phyloP scores from a whole-genome alignment of 129 eudicot genomes.

The Smallanthus sonchifolius region DNA sequence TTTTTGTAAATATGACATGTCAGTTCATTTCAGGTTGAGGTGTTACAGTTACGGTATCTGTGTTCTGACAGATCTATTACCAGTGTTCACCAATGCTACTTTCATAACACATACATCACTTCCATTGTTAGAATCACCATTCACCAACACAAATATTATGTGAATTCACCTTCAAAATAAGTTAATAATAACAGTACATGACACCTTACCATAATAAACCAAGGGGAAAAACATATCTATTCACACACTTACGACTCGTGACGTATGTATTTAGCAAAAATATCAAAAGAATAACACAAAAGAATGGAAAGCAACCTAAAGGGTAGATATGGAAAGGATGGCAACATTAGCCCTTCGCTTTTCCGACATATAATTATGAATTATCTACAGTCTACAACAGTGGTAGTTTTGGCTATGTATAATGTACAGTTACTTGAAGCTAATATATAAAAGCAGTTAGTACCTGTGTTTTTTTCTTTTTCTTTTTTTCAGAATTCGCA shows the following conservation, averaged over 20 bases:
- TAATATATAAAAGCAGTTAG: slow-evolving; percentile 14
- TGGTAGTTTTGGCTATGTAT: slow-evolving; percentile 35
- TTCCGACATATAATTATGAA: slow-evolving; percentile 36
- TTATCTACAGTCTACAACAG: slow-evolving; percentile 38
- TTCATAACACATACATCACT: background rate
- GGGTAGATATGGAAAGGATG: slow-evolving; percentile 60
- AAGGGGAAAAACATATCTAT: slow-evolving; percentile 13
- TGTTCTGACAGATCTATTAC: slow-evolving; percentile 26
- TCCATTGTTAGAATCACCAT: slow-evolving; percentile 19
- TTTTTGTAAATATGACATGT: slow-evolving; percentile 48
- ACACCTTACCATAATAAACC: background rate
- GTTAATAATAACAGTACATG: background rate
- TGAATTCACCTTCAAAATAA: background rate
- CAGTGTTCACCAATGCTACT: background rate
- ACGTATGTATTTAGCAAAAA: background rate
- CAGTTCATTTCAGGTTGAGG: slow-evolving; percentile 75
- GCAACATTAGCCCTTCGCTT: slow-evolving; percentile 58
- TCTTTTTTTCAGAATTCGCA: slow-evolving; percentile 60
- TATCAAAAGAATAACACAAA: slow-evolving; percentile 11
- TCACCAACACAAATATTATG: slow-evolving; percentile 24
- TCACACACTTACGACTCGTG: background rate
- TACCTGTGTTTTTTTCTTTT: slow-evolving; percentile 27
- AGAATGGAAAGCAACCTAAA: slow-evolving; percentile 24
- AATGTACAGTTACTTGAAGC: slow-evolving; percentile 35
- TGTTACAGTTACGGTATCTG: slow-evolving; percentile 60